These are phyloP conservation scores for Tetradesmus lagerheimii DNA, from an alignment of 139 green algal species.

Conservation along the genomic window DNA sequence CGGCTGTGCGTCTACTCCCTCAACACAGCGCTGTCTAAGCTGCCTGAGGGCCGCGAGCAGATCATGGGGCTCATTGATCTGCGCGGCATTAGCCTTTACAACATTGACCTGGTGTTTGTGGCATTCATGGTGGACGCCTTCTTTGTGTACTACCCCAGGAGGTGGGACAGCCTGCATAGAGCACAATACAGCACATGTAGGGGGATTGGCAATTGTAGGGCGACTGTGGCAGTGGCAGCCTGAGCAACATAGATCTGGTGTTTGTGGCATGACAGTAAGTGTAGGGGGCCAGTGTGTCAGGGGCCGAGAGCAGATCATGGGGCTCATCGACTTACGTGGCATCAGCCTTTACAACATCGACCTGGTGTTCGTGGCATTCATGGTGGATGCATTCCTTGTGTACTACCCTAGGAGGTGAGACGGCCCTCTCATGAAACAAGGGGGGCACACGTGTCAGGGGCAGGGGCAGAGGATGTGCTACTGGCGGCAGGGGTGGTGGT, in stretches of 20 bases:
- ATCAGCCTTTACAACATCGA: conserved; percentile 91
- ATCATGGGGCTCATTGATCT: conserved; percentile 97
- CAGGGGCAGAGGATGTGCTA: too few species aligned
- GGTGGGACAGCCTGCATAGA: conserved; percentile 44
- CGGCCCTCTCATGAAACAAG: not conserved
- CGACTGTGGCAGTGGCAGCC: too few species aligned
- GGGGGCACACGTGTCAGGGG: too few species aligned
- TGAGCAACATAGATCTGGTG: conserved; percentile 94
- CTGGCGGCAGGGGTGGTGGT: conserved; percentile 48
- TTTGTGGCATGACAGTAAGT: conserved; percentile 83
- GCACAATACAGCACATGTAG: too few species aligned
- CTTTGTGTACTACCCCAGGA: conserved; percentile 95
- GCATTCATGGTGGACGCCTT: conserved; percentile 96
- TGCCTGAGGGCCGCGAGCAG: conserved; percentile 74
- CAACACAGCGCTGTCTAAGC: conserved; percentile 72
- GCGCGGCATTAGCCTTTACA: conserved; percentile 79
- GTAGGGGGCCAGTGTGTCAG: too few species aligned
- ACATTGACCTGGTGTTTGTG: conserved; percentile 91
- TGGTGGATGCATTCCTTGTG: conserved; percentile 96
- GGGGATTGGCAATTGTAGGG: too few species aligned
- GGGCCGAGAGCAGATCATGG: too few species aligned
- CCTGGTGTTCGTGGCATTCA: conserved; percentile 88
- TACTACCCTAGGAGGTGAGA: conserved; percentile 88
- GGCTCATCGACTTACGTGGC: conserved; percentile 93
- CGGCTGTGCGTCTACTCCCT: conserved; percentile 46